Percentiles rank a stretch among this genome's conserved stretches.
phyloP scores from a whole-genome alignment of 2,329 filamentous ascomycete species.

The Cladophialophora psammophila region DNA sequence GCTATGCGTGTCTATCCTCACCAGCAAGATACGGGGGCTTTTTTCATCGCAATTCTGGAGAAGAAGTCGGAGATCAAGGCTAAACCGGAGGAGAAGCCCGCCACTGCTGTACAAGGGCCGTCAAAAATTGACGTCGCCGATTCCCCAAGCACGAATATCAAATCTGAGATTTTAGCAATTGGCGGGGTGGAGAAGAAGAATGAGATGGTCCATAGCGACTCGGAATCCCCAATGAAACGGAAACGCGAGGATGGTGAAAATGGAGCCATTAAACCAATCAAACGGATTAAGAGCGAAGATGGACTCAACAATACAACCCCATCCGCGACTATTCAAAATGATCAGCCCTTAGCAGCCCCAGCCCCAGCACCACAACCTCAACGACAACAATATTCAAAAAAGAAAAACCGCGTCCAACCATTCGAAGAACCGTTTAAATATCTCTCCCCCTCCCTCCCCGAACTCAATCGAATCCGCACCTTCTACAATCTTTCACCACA shows the following conservation, averaged over 20 bases:
- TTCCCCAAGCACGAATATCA: not conserved
- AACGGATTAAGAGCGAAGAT: conserved; percentile 37
- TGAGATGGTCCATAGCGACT: conserved; percentile 45
- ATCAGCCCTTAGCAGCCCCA: conserved; percentile 3
- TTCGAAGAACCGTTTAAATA: conserved; percentile 96
- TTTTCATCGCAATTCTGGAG: conserved; percentile 95
- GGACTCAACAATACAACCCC: not conserved
- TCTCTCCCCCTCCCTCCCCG: conserved; percentile 70
- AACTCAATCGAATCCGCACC: conserved; percentile 76
- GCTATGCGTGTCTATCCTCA: conserved; percentile 96
- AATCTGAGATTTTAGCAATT: conserved; percentile 34
- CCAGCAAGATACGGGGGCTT: conserved; percentile 93
- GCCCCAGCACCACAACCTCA: not conserved
- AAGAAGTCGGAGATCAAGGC: conserved; percentile 87
- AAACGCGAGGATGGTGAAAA: conserved; percentile 35
- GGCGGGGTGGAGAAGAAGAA: conserved; percentile 42
- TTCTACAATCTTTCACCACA: conserved; percentile 86
- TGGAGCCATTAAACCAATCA: conserved; percentile 20
- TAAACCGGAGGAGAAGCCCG: conserved; percentile 66
- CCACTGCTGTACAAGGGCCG: not conserved
- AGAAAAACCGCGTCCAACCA: conserved; percentile 55
- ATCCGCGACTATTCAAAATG: not conserved
- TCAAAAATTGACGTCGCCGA: conserved; percentile 46
- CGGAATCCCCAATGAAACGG: conserved; percentile 28
- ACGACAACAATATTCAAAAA: conserved; percentile 38